Evolutionary conservation across 176 grass and related monocot species (phyloP).

Genomic region (Zea mays): DNA sequence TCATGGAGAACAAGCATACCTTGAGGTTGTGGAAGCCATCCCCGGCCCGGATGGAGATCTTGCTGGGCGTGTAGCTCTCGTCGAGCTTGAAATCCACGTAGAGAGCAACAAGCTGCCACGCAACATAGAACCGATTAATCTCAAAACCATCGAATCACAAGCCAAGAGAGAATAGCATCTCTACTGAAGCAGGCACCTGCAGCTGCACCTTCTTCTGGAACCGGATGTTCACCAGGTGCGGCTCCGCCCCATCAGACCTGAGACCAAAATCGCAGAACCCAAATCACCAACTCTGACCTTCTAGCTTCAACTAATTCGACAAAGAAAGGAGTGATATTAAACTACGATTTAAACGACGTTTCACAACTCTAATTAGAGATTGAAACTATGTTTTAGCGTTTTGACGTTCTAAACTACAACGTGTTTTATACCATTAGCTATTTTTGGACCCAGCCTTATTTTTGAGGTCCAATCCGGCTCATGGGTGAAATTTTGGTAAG

Average conservation of each 20-base stretch:
- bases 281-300: neutral
- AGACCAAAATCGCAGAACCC: constrained; percentile 5
- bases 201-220: constrained; percentile 95
- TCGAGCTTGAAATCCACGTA: constrained; percentile 97
- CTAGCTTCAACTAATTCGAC: neutral
- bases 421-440: too few species aligned
- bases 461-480: too few species aligned
- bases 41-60: constrained; percentile 84
- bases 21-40: constrained; percentile 99
- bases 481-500: too few species aligned
- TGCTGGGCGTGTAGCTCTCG: constrained; percentile 97
- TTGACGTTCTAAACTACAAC: too few species aligned
- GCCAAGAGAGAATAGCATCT: neutral
- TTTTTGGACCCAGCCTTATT: too few species aligned
- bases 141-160: neutral
- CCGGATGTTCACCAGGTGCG: constrained; percentile 94
- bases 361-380: too few species aligned
- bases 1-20: constrained; percentile 40
- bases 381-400: too few species aligned
- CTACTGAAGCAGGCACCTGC: constrained; percentile 48
- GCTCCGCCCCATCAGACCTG: constrained; percentile 92
- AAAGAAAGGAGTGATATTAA: too few species aligned
- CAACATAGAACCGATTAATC: constrained; percentile 3
- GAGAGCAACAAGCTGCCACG: constrained; percentile 62
- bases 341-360: too few species aligned